Evolutionary conservation across 2,329 filamentous ascomycete genomes (phyloP), one percentile per base, ranked within the genome.

Genomic region (Aschersonia sp.): DNA sequence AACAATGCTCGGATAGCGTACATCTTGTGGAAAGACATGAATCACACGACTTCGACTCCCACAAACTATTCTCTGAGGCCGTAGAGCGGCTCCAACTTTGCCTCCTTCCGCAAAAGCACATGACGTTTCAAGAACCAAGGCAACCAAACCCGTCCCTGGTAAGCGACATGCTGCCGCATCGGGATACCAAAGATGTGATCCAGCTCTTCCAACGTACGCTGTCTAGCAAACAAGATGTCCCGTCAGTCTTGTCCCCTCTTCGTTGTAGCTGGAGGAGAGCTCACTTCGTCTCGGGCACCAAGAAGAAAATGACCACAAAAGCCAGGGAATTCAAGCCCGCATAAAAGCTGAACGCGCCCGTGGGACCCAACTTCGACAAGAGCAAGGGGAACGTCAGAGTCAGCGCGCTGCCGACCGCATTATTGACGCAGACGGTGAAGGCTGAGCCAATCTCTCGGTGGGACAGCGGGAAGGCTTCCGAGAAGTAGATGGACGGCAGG

Each of bases 251-350:
- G 30, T 9, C 30, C n/a, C 7, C 3, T 9, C 2, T 5, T 30
- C 9, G 9, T 5, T 5, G 4, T 30, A 29, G 3, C 31, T 43
- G 7, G 44, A 4, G 9, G 4, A 29, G 31, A 47, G 42, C 61
- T 75, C 77, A 4, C 45, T 46, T 46, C 4, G 45, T 46, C 32
- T 46, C 45, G 12, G 45, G 74, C 77, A 78, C 62, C 58, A 72
- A 76, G 41, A 82, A 65, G 65, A 81, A 82, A 52, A 84, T 82
- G 67, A 84, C 74, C 30, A 77, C 50, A 12, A 82, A 67, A 0
- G 79, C 80, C 2, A 76, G 56, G 4, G 81, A 53, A 52, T 84
- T 85, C 5, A 84, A 63, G 0, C 64, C 76, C 10, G 62, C 71
- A 50, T 82, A 83, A 57, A 83, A 79, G 3, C 75, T 71, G 54